These are phyloP conservation scores for Apiospora phragmitis DNA, from an alignment of 2,329 filamentous ascomycete species.

Conservation along the genomic window DNA sequence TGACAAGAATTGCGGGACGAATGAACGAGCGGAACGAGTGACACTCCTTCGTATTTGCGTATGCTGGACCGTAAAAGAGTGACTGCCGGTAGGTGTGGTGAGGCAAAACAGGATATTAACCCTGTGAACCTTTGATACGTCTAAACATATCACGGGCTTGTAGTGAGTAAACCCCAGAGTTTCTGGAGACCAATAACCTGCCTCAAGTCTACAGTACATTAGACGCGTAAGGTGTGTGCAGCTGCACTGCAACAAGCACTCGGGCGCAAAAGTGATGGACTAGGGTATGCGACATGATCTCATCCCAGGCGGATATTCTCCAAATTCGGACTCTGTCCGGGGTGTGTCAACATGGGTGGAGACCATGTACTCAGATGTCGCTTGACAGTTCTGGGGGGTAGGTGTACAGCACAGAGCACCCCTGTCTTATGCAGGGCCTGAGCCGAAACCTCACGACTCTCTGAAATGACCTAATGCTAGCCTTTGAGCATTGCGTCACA, in stretches of 20 bases:
- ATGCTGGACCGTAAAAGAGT: background rate
- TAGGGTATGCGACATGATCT: conserved; percentile 7
- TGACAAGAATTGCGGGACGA: conserved; percentile 1
- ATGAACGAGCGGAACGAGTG: background rate
- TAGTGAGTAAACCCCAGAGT: background rate
- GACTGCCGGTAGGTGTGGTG: background rate
- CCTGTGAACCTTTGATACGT: conserved; percentile 1
- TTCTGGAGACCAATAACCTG: background rate
- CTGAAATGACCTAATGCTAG: background rate
- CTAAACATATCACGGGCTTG: background rate
- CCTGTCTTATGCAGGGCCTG: background rate
- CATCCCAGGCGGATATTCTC: background rate
- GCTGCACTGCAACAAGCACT: background rate
- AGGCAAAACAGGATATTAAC: background rate
- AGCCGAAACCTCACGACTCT: background rate
- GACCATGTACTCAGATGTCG: conserved; percentile 6
- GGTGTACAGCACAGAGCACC: background rate
- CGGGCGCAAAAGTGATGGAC: background rate
- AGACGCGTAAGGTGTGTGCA: background rate
- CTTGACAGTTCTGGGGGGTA: conserved; percentile 2
- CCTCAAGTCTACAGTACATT: background rate
- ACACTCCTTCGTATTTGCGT: background rate
- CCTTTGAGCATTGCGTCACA: background rate
- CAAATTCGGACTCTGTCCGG: background rate
- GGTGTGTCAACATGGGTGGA: conserved; percentile 5